These are phyloP conservation scores for Furcasterigmium furcatum DNA, from an alignment of 2,329 filamentous ascomycete species.

Conservation along the genomic window DNA sequence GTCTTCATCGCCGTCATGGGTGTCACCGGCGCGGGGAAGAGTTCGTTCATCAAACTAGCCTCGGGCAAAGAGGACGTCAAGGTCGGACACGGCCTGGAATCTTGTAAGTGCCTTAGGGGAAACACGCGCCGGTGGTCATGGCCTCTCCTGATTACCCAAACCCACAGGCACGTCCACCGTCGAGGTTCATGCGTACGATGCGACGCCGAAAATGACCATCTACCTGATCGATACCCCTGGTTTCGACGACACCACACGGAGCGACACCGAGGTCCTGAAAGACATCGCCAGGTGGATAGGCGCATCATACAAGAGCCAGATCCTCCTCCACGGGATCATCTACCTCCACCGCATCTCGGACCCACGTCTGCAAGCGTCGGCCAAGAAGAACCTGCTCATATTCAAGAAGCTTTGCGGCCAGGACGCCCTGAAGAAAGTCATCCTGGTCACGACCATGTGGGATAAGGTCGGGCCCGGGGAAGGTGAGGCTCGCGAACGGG, in stretches of 20 bases:
- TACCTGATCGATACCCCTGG: slow-evolving; percentile 38
- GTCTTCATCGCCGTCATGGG: slow-evolving; percentile 4
- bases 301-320: slow-evolving; percentile 16
- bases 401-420: slow-evolving; percentile 33
- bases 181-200: neutral
- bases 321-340: slow-evolving; percentile 29
- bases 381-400: slow-evolving; percentile 30
- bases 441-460: slow-evolving; percentile 33
- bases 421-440: slow-evolving; percentile 24
- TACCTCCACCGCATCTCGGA: slow-evolving; percentile 35
- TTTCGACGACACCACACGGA: slow-evolving; percentile 35
- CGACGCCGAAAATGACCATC: slow-evolving; percentile 8
- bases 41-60: slow-evolving; percentile 20
- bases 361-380: slow-evolving; percentile 26
- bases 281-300: slow-evolving; percentile 30
- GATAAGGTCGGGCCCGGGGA: slow-evolving; percentile 6
- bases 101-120: slow-evolving; percentile 8
- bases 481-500: slow-evolving; percentile 7
- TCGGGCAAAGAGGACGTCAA: slow-evolving; percentile 9
- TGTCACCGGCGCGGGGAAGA: slow-evolving; percentile 25
- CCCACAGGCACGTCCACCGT: neutral
- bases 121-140: neutral
- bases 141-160: neutral
- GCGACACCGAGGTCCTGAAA: slow-evolving; percentile 33
- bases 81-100: slow-evolving; percentile 18